Base-by-base conservation (phyloP, 2,329 filamentous ascomycete species). In the Rhynchosporium secalis region DNA sequence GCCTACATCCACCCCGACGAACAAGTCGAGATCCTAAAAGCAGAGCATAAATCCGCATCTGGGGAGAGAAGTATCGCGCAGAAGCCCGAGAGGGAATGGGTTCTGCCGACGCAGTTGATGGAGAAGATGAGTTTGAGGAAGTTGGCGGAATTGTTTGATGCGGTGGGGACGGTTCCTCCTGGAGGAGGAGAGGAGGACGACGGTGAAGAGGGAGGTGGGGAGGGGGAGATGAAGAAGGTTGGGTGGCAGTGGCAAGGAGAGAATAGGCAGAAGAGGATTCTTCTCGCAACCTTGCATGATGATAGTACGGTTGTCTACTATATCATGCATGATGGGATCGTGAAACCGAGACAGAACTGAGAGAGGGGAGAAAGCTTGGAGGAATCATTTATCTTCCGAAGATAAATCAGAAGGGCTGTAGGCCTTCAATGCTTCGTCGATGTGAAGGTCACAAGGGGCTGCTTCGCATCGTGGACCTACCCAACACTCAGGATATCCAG, bases 251-350 rank as follows among this genome's bases (percentile, higher is more conserved):
- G 78, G 78, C 78, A 74, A 61, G 76, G 74, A 46, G 74, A 74
- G 48, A 80, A 75, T 63, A 78, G 83, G 20, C 78, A 79, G 54
- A 94, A 93, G 78, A 81, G 90, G 64, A 74, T 93, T 10, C 73
- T 94, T n/a, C 78, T 95, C 57, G 90, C 88, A 15, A 89, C 88
- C 2, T 78, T 92, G 54, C 88, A 92, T 72, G 86, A 89, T 70
- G 91, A 95, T 76, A 93, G 90, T 67, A 94, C 91, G 0, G 82
- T 95, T 20, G 88, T 91, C 46, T 95, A 94, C 76, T 95, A 95
- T 73, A 82, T 93, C 66, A 85, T 94, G 74, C 90, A 94, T 71
- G 90, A 94, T 74, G 91, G 90, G n/a, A 86, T 93, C 66, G 89
- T 94, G 58, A 95, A 94, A 78, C 91, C 91, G 29, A 81, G 91